These are phyloP conservation scores for Diaporthe caulivora DNA, from an alignment of 2,329 filamentous ascomycete species.

Conservation along the genomic window DNA sequence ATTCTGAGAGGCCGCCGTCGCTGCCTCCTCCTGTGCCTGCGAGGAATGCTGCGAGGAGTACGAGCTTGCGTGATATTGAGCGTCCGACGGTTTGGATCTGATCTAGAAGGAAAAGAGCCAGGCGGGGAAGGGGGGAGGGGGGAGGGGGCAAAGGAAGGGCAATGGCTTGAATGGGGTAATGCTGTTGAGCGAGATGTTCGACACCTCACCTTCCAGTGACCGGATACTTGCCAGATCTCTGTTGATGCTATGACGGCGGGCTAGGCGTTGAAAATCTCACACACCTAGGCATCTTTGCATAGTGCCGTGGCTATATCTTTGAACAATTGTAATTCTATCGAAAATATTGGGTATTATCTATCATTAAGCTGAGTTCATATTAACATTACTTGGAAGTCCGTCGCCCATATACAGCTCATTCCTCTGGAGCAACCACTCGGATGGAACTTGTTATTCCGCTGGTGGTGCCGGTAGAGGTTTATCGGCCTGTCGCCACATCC, in stretches of 20 bases:
- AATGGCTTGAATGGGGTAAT: not conserved
- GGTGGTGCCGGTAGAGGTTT: not conserved
- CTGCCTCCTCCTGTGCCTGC: slow-evolving; percentile 1
- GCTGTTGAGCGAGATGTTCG: not conserved
- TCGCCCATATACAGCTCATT: not conserved
- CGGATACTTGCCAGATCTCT: not conserved
- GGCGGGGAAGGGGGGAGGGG: no score
- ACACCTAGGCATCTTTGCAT: not conserved
- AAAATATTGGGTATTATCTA: slow-evolving; percentile 9
- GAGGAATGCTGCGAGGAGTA: not conserved
- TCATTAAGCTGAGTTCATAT: not conserved
- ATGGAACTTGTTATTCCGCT: not conserved
- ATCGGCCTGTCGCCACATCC: not conserved
- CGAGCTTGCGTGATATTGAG: slow-evolving; percentile 2
- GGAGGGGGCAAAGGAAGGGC: no score
- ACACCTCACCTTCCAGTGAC: no score
- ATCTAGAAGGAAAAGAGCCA: no score
- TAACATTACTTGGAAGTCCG: not conserved
- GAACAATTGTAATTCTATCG: not conserved
- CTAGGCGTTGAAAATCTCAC: not conserved
- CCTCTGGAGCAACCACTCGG: not conserved
- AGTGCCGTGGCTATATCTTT: not conserved
- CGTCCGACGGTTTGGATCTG: not conserved
- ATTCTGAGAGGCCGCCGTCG: not conserved
- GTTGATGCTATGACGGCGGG: not conserved